These are phyloP conservation scores for Pythium coloratum DNA, from an alignment of 352 stramenopile species.

Conservation along the genomic window DNA sequence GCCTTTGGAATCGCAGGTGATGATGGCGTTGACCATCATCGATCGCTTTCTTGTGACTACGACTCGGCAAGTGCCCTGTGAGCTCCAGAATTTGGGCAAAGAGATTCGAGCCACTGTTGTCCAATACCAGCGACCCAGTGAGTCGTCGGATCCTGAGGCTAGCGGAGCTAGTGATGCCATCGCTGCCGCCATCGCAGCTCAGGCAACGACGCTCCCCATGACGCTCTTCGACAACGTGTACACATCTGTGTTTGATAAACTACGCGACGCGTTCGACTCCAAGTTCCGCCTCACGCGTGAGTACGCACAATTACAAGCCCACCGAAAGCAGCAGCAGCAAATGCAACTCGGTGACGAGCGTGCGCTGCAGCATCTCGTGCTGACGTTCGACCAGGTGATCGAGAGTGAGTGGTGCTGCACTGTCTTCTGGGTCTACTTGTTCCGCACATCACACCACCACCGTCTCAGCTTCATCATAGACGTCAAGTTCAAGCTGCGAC, in stretches of 20 bases:
- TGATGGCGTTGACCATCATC: conserved; percentile 33
- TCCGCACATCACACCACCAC: conserved; percentile 52
- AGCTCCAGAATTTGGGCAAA: conserved; percentile 14
- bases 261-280: conserved; percentile 32
- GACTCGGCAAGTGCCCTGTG: neutral
- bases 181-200: neutral
- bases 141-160: neutral
- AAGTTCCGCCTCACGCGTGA: conserved; percentile 35
- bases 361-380: conserved; percentile 21
- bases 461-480: conserved; percentile 64
- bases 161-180: neutral
- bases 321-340: conserved; percentile 21
- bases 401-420: conserved; percentile 66
- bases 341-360: conserved; percentile 14
- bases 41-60: conserved; percentile 29
- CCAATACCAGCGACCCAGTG: conserved; percentile 19
- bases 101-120: conserved; percentile 13
- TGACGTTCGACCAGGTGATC: conserved; percentile 57
- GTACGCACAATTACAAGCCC: conserved; percentile 29
- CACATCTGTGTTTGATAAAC: conserved; percentile 25
- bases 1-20: conserved; percentile 27
- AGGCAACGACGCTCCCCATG: conserved; percentile 23
- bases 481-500: conserved; percentile 48
- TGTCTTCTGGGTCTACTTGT: conserved; percentile 75
- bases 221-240: conserved; percentile 37